phyloP scores from a whole-genome alignment of 768 basidiomycete genomes.

The Cystobasidium tubakii region DNA sequence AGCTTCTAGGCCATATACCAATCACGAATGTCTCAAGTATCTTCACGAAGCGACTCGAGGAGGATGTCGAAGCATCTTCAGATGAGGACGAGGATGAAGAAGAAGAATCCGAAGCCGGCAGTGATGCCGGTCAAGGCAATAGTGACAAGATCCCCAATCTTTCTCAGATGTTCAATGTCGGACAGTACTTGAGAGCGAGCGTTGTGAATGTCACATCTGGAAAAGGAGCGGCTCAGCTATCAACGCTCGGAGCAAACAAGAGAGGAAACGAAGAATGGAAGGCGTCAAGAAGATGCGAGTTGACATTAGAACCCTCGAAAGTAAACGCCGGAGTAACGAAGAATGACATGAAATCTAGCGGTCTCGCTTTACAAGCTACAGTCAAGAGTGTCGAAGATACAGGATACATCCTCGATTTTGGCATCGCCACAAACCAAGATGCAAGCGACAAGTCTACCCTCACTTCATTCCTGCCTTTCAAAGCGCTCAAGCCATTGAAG shows the following conservation, averaged over 20 bases:
- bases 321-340: constrained; percentile 77
- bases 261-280: constrained; percentile 59
- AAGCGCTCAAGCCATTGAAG: constrained; percentile 57
- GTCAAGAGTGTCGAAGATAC: constrained; percentile 87
- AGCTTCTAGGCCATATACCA: constrained; percentile 85
- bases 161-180: constrained; percentile 66
- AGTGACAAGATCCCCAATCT: constrained; percentile 59
- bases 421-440: constrained; percentile 51
- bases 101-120: constrained; percentile 47
- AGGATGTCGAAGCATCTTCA: constrained; percentile 47
- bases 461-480: constrained; percentile 77
- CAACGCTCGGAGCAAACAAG: constrained; percentile 51
- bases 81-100: constrained; percentile 49
- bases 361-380: constrained; percentile 57
- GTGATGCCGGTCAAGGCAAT: constrained; percentile 13
- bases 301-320: constrained; percentile 72
- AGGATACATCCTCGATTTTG: constrained; percentile 83
- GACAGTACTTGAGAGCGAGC: constrained; percentile 75
- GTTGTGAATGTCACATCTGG: constrained; percentile 57
- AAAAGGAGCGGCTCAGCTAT: constrained; percentile 59
- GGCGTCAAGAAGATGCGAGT: constrained; percentile 73
- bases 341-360: constrained; percentile 66
- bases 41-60: constrained; percentile 66
- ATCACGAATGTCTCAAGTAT: constrained; percentile 83
- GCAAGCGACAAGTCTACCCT: constrained; percentile 45